phyloP scores from a whole-genome alignment of 2,329 filamentous ascomycete genomes.

The Hyphodiscus sp. region DNA sequence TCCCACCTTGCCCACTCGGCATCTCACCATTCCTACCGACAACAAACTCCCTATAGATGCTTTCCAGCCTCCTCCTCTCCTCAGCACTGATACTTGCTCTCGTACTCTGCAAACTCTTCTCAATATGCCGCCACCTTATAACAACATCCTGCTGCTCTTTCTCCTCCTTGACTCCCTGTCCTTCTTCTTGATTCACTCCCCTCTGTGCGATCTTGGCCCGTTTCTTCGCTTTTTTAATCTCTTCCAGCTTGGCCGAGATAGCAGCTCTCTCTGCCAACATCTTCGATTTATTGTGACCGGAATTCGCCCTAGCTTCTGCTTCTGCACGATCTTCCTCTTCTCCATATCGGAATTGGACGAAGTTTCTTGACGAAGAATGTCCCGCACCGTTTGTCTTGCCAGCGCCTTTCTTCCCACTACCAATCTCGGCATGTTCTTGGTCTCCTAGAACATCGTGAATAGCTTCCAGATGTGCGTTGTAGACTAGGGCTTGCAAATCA shows the following conservation, averaged over 20 bases:
- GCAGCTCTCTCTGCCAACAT: conserved; percentile 68
- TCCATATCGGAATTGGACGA: conserved; percentile 82
- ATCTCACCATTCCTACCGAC: conserved; percentile 90
- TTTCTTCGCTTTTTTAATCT: conserved; percentile 65
- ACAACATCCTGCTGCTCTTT: conserved; percentile 60
- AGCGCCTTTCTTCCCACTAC: conserved; percentile 16
- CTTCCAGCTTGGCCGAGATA: conserved; percentile 74
- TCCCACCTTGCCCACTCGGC: conserved; percentile 85
- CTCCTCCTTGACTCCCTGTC: conserved; percentile 33
- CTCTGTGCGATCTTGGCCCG: conserved; percentile 23
- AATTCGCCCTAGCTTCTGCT: conserved; percentile 32
- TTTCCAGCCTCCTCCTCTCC: conserved; percentile 66
- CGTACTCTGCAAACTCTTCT: conserved; percentile 69
- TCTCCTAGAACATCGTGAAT: conserved; percentile 86
- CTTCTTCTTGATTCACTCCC: conserved; percentile 16
- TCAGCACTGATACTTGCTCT: conserved; percentile 75
- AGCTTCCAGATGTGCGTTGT: conserved; percentile 93
- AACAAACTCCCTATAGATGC: conserved; percentile 90
- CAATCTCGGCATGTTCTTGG: conserved; percentile 37
- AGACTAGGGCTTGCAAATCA: conserved; percentile 89
- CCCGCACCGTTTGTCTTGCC: conserved; percentile 22
- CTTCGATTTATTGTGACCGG: conserved; percentile 44
- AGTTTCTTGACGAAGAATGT: conserved; percentile 41
- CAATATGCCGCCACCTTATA: conserved; percentile 78
- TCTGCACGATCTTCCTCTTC: conserved; percentile 43